Percentiles rank a stretch among this genome's conserved stretches.
Evolutionary conservation across 108 stramenopile species (phyloP).

Genomic region (Fistulifera solaris): DNA sequence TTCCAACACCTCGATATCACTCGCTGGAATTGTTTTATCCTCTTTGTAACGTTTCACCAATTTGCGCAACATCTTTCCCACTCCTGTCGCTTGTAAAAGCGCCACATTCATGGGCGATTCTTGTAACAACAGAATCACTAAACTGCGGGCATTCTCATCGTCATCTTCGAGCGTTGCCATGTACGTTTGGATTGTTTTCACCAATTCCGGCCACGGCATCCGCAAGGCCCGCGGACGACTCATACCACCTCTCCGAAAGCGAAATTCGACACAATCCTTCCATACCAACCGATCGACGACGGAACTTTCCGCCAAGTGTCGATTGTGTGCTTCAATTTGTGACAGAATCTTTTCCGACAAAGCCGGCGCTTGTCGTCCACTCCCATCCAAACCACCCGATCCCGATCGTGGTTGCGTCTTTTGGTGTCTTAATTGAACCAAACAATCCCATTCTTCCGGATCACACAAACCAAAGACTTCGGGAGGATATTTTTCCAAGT

Average conservation of each 20-base stretch:
- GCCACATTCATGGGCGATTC: conserved; percentile 36
- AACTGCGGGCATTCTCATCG: neutral
- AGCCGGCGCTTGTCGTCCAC: conserved; percentile 35
- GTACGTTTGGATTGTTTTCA: conserved; percentile 10
- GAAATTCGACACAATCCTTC: conserved; percentile 46
- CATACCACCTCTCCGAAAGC: conserved; percentile 28
- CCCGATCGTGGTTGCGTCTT: conserved; percentile 29
- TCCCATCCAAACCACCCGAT: conserved; percentile 33
- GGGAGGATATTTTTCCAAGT: conserved; percentile 43
- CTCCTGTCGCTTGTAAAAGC: conserved; percentile 26
- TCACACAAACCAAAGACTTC: conserved; percentile 28
- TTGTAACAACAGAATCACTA: conserved; percentile 12
- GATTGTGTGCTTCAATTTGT: conserved; percentile 30
- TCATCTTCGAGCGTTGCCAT: neutral
- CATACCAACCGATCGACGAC: conserved; percentile 35
- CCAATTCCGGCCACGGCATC: conserved; percentile 41
- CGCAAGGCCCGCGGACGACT: conserved; percentile 37
- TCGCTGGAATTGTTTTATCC: neutral
- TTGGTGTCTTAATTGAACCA: conserved; percentile 24
- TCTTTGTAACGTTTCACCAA: conserved; percentile 20
- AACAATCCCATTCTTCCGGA: conserved; percentile 33
- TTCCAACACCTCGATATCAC: neutral
- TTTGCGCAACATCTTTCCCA: conserved; percentile 31
- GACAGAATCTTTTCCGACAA: conserved; percentile 28
- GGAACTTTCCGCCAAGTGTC: conserved; percentile 28